Conservation (phyloP, 257 asterid species). For the Petrea volubilis region DNA sequence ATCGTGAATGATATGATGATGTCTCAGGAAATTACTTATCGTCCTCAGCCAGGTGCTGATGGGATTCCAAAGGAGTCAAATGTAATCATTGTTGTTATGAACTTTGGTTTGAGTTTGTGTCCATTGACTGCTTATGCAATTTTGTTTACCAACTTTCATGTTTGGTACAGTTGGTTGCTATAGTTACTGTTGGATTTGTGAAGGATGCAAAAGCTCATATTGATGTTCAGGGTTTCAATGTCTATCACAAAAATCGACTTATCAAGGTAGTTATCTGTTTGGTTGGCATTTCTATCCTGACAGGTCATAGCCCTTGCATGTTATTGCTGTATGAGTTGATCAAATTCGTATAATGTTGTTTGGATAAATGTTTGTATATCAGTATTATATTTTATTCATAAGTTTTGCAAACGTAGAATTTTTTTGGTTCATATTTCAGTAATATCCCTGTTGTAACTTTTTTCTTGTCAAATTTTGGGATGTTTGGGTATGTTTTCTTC, state of each 20-base stretch:
- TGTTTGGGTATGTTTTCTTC: not conserved
- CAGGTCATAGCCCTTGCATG: not conserved
- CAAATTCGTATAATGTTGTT: not conserved
- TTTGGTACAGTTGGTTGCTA: constrained; percentile 71
- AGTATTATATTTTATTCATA: not conserved
- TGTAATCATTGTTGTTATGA: constrained; percentile 41
- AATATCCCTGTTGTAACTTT: not conserved
- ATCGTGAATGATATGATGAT: constrained; percentile 98
- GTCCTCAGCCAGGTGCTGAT: constrained; percentile 81
- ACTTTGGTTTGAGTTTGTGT: not conserved
- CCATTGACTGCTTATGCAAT: constrained; percentile 11
- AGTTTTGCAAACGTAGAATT: not conserved
- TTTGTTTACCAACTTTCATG: constrained; percentile 20
- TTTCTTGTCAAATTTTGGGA: not conserved
- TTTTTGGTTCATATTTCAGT: not conserved
- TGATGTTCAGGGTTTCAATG: constrained; percentile 99
- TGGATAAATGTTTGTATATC: not conserved
- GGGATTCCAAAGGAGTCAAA: constrained; percentile 64
- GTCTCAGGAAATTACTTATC: constrained; percentile 85
- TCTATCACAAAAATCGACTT: constrained; percentile 95
- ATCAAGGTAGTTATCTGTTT: constrained; percentile 63
- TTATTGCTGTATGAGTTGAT: not conserved
- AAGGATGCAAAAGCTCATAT: constrained; percentile 91
- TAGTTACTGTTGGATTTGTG: constrained; percentile 92
- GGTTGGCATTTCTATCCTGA: not conserved